Evolutionary conservation across 1,284 basidiomycete species (phyloP).

Genomic region (Trichosporon ovoides): DNA sequence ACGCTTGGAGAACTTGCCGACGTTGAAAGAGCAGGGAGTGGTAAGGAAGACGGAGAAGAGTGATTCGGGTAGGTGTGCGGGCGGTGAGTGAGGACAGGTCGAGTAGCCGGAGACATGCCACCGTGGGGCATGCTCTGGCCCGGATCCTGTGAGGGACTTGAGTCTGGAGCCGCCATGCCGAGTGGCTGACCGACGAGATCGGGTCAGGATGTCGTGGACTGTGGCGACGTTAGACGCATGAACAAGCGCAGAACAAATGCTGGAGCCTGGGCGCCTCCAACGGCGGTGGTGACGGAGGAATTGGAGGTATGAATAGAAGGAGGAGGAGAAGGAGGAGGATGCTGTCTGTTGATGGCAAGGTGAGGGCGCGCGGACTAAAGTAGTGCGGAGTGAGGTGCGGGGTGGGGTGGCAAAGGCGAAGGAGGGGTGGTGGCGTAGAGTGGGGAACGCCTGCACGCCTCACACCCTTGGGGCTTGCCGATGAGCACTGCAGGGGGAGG

Average conservation of each 20-base stretch:
- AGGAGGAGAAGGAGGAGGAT: background rate
- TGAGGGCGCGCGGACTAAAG: background rate
- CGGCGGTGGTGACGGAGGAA: background rate
- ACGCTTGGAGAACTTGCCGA: background rate
- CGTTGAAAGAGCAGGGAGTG: background rate
- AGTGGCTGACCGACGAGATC: background rate
- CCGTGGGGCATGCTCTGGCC: constrained; percentile 1
- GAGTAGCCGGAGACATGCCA: background rate
- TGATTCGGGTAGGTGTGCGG: background rate
- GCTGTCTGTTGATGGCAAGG: background rate
- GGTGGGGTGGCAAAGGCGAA: background rate
- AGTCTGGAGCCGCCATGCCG: background rate
- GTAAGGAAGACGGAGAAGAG: background rate
- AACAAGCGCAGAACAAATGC: background rate
- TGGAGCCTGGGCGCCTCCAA: background rate
- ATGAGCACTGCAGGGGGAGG: background rate
- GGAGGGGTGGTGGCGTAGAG: background rate
- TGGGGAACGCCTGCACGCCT: background rate
- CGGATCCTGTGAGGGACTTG: background rate
- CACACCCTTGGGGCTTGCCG: background rate
- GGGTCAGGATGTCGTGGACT: background rate
- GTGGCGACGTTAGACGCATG: background rate
- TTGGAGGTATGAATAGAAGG: background rate
- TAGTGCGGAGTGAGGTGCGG: background rate
- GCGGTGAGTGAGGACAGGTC: constrained; percentile 1